phyloP scores from a whole-genome alignment of 768 basidiomycete species.

The Albatrellus ellisii region DNA sequence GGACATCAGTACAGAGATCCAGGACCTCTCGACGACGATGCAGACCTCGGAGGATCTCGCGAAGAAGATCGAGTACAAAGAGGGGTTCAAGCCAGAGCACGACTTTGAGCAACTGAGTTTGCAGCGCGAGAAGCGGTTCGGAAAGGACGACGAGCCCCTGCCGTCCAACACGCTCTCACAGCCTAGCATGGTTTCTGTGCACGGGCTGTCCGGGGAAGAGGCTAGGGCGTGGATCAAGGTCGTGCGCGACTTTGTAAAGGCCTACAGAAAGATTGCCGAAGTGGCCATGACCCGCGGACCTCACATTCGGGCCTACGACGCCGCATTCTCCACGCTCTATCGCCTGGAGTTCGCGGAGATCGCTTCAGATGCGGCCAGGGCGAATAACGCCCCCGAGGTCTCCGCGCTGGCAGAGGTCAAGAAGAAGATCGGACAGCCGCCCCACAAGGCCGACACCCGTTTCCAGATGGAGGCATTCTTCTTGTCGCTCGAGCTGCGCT shows the following conservation, averaged over 20 bases:
- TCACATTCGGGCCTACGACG: constrained; percentile 22
- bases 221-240: constrained; percentile 16
- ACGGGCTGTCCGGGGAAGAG: constrained; percentile 14
- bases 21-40: constrained; percentile 3
- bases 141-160: constrained; percentile 13
- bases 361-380: constrained; percentile 11
- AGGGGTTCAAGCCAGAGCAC: neutral
- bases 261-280: constrained; percentile 16
- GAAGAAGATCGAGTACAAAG: constrained; percentile 6
- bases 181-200: constrained; percentile 9
- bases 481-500: constrained; percentile 23
- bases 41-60: constrained; percentile 8
- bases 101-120: neutral
- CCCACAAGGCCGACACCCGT: constrained; percentile 22
- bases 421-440: constrained; percentile 21
- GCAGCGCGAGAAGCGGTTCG: neutral
- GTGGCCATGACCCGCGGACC: constrained; percentile 19
- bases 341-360: constrained; percentile 17
- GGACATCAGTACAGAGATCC: constrained; percentile 6
- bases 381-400: constrained; percentile 16
- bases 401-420: constrained; percentile 18
- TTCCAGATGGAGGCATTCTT: constrained; percentile 23
- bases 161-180: constrained; percentile 2
- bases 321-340: constrained; percentile 18
- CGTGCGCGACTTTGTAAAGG: constrained; percentile 12